Conservation (phyloP, 805 yeast genomes). For the Starmera amethionina region DNA sequence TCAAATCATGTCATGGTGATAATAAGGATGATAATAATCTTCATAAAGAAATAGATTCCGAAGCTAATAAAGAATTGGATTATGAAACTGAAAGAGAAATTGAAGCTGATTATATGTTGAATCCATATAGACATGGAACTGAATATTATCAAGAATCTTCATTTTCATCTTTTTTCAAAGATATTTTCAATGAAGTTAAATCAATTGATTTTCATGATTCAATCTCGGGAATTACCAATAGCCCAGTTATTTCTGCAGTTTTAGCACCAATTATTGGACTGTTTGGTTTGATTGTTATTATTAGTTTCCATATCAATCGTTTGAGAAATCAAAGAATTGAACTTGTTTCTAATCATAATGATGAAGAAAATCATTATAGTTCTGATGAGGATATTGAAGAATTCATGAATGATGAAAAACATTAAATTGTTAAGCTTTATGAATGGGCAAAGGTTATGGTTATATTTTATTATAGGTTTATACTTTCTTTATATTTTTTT, state of each 20-base stretch:
- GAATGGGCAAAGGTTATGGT: neutral
- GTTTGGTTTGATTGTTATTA: neutral
- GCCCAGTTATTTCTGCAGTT: neutral
- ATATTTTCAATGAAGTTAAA: conserved; percentile 6
- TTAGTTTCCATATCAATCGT: neutral
- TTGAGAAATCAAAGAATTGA: neutral
- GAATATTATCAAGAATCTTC: no score
- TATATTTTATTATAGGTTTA: neutral
- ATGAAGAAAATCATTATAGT: neutral
- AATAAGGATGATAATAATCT: no score
- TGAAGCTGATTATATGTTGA: neutral
- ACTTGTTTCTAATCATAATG: neutral
- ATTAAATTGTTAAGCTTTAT: neutral
- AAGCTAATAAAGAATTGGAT: no score
- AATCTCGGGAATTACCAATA: conserved; percentile 1
- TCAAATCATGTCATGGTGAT: no score
- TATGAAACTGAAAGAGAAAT: neutral
- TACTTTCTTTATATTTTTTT: neutral
- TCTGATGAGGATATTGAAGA: neutral
- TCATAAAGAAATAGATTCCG: no score
- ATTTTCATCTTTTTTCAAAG: conserved; percentile 1
- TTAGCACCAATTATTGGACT: neutral
- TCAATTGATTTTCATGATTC: conserved; percentile 9
- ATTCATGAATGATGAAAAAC: neutral
- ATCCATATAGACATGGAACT: conserved; percentile 3